These are phyloP conservation scores for Stephania yunnanensis DNA, from an alignment of 164 flowering plant species.

Conservation along the genomic window DNA sequence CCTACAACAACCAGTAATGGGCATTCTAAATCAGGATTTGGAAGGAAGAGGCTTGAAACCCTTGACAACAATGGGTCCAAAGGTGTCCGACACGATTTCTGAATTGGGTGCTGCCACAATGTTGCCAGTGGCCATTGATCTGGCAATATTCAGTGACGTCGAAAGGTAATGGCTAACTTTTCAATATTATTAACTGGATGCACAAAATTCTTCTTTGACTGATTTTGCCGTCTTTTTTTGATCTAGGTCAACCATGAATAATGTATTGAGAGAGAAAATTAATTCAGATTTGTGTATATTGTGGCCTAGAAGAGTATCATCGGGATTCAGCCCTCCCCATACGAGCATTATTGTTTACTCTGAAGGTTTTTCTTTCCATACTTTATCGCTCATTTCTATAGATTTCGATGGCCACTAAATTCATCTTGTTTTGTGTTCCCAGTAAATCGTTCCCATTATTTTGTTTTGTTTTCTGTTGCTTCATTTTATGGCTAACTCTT, in stretches of 20 bases:
- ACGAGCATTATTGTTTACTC: slow-evolving; percentile 5
- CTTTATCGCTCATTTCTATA: neutral
- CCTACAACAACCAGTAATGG: slow-evolving; percentile 63
- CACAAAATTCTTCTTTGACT: neutral
- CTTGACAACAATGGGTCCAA: slow-evolving; percentile 20
- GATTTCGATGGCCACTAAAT: neutral
- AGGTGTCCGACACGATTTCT: slow-evolving; percentile 15
- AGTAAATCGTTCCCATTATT: neutral
- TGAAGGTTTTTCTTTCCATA: slow-evolving; percentile 24
- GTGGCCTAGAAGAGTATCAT: slow-evolving; percentile 7
- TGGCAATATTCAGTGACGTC: slow-evolving; percentile 21
- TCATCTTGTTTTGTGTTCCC: neutral
- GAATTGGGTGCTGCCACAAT: slow-evolving; percentile 17
- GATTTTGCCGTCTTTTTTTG: neutral
- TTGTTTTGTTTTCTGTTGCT: neutral
- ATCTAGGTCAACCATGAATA: slow-evolving; percentile 39
- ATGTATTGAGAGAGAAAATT: slow-evolving; percentile 41
- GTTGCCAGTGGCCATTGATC: slow-evolving; percentile 23
- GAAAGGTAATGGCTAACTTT: slow-evolving; percentile 37
- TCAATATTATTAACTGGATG: neutral
- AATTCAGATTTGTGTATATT: slow-evolving; percentile 20
- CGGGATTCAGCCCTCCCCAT: slow-evolving; percentile 4
- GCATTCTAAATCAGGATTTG: slow-evolving; percentile 41
- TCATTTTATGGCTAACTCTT: neutral
- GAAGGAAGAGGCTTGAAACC: slow-evolving; percentile 23